phyloP scores from a whole-genome alignment of 2,329 filamentous ascomycete species.

The Aspergillus transmontanensis region DNA sequence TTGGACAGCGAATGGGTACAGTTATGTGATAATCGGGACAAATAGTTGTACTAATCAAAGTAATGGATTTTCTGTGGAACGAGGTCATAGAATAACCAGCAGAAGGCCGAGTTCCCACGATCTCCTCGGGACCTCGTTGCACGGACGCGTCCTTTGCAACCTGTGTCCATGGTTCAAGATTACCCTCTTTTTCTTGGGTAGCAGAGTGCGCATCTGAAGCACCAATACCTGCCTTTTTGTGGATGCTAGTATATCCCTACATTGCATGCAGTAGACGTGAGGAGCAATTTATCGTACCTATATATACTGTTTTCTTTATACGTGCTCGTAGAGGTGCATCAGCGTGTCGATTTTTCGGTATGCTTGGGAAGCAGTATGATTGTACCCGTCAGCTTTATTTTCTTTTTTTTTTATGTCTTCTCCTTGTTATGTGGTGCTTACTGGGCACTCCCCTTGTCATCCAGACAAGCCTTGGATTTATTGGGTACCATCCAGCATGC shows the following conservation, averaged over 20 bases:
- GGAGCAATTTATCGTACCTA: not conserved
- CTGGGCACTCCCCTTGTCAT: not conserved
- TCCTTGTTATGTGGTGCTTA: not conserved
- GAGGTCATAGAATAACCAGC: not conserved
- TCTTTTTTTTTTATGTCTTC: not conserved
- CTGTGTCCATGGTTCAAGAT: not conserved
- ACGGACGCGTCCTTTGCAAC: not conserved
- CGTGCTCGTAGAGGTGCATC: not conserved
- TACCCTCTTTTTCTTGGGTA: not conserved
- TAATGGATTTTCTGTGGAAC: not conserved
- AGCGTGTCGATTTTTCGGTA: not conserved
- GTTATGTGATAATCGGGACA: not conserved
- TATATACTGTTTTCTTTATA: not conserved
- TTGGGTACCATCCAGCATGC: slow-evolving; percentile 19
- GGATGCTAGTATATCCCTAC: not conserved
- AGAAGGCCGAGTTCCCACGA: not conserved
- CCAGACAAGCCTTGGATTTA: slow-evolving; percentile 6
- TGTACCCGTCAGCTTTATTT: not conserved
- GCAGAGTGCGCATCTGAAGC: not conserved
- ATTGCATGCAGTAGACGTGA: not conserved
- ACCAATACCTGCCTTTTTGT: not conserved
- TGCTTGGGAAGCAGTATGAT: not conserved
- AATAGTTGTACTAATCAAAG: not conserved
- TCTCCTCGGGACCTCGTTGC: not conserved
- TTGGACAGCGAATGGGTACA: not conserved